Evolutionary conservation across 495 filamentous ascomycete genomes (phyloP).

Genomic region (Xylaria sp.): DNA sequence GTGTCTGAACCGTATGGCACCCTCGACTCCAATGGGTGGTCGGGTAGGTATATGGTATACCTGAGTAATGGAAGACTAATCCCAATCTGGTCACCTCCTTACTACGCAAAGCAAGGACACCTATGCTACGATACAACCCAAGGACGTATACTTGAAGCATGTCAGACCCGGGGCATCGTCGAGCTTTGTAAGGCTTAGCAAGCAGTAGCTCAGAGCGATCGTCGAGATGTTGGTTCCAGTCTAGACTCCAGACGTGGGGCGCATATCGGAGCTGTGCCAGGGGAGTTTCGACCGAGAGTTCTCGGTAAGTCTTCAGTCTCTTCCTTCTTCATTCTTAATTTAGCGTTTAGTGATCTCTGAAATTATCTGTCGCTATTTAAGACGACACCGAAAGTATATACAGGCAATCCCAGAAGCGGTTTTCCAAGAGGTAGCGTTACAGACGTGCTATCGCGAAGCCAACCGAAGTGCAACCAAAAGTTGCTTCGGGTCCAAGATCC

Average conservation of each 20-base stretch:
- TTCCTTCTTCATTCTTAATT: not conserved
- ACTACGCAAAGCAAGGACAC: not conserved
- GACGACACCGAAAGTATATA: not conserved
- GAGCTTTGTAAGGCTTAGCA: conserved; percentile 18
- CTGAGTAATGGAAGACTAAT: not conserved
- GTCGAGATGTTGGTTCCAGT: not conserved
- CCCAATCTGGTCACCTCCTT: not conserved
- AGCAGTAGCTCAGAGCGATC: not conserved
- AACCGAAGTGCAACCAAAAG: not conserved
- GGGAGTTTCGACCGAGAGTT: not conserved
- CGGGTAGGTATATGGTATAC: not conserved
- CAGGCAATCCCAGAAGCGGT: not conserved
- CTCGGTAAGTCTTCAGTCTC: not conserved
- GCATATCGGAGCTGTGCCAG: not conserved
- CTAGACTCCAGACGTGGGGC: conserved; percentile 13
- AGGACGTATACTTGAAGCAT: not conserved
- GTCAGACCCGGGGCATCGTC: not conserved
- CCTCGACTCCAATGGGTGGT: not conserved
- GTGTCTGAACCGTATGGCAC: not conserved
- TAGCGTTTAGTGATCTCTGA: not conserved
- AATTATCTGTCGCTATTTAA: not conserved
- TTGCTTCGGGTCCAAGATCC: not conserved
- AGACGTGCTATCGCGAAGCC: not conserved
- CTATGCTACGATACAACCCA: not conserved
- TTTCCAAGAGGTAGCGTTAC: not conserved